Conservation (phyloP, 495 filamentous ascomycete species). For the Neurospora discreta region DNA sequence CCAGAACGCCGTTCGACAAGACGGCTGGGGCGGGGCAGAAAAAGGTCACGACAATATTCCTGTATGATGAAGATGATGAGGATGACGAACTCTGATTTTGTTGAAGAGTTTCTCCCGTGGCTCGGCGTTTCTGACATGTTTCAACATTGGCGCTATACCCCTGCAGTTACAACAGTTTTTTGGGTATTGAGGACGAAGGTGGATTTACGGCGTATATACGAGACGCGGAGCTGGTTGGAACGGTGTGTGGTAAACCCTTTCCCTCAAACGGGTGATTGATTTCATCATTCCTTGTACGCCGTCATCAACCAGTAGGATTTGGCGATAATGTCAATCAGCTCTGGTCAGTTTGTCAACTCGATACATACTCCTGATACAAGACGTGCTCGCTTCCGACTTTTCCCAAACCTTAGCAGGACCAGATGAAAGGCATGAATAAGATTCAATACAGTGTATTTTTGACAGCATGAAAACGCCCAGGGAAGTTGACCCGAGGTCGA, state of each 20-base stretch:
- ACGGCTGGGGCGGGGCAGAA: neutral
- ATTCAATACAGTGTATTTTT: too few species aligned
- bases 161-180: neutral
- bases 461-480: too few species aligned
- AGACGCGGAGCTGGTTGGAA: neutral
- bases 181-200: neutral
- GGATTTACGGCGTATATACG: neutral
- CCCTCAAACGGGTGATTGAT: neutral
- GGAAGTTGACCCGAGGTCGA: too few species aligned
- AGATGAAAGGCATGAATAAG: too few species aligned
- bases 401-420: too few species aligned
- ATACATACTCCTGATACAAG: too few species aligned
- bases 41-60: neutral
- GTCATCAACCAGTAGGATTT: neutral
- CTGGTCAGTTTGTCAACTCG: too few species aligned
- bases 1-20: neutral
- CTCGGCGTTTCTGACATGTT: neutral
- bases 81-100: slow-evolving; percentile 12
- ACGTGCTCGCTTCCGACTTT: too few species aligned
- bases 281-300: neutral
- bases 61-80: slow-evolving; percentile 1
- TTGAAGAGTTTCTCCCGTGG: neutral
- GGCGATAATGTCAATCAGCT: neutral
- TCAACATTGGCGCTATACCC: neutral
- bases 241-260: too few species aligned